phyloP scores from a whole-genome alignment of 257 asterid species.

The Nicotiana obtusifolia region DNA sequence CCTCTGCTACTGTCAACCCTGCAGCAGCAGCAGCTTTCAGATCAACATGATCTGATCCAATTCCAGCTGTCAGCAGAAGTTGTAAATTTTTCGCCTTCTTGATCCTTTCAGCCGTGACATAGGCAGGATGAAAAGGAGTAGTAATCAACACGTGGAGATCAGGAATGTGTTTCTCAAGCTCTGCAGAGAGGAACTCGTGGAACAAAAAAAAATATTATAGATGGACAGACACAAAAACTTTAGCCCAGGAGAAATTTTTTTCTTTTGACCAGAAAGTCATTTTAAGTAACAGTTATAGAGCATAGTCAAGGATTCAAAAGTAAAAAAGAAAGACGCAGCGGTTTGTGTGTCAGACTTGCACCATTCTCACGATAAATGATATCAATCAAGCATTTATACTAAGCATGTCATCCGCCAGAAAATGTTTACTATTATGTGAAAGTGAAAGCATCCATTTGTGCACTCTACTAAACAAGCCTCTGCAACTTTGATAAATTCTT shows the following conservation, averaged over 20 bases:
- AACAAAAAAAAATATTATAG: background rate
- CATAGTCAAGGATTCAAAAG: background rate
- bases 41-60: slow-evolving; percentile 94
- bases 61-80: slow-evolving; percentile 90
- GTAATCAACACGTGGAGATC: slow-evolving; percentile 90
- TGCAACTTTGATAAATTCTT: background rate
- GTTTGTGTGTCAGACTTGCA: background rate
- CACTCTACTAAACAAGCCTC: background rate
- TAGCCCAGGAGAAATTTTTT: background rate
- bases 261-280: background rate
- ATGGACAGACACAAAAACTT: background rate
- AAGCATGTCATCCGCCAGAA: background rate
- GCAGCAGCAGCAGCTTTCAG: slow-evolving; percentile 98
- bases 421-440: background rate
- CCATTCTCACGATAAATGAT: background rate
- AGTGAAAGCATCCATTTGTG: background rate
- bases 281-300: background rate
- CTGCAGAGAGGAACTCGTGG: slow-evolving; percentile 35
- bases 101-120: slow-evolving; percentile 92
- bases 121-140: slow-evolving; percentile 98
- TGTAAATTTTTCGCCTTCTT: slow-evolving; percentile 85
- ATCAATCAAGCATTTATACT: background rate
- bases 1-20: slow-evolving; percentile 94
- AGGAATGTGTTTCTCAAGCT: slow-evolving; percentile 90
- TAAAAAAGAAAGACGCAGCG: background rate